Evolutionary conservation across 345 rosid genomes (phyloP).

Genomic region (Euphorbia pulcherrima): DNA sequence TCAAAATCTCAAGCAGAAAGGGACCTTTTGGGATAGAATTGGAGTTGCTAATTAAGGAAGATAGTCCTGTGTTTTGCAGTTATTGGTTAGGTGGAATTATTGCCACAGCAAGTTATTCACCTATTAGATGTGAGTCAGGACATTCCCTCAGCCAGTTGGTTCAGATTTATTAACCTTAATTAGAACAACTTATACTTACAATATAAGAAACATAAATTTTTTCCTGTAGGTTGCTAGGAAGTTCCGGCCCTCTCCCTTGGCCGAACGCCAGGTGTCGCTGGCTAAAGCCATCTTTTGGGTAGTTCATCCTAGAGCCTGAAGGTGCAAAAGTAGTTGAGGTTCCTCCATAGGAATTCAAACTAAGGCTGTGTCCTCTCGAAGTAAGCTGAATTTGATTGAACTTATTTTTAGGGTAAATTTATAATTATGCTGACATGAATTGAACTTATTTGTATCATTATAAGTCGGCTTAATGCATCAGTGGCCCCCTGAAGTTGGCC

Average conservation of each 20-base stretch:
- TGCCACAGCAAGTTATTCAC: constrained; percentile 1
- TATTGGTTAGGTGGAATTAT: not conserved
- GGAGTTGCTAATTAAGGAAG: not conserved
- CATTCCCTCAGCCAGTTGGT: constrained; percentile 2
- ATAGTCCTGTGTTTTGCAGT: not conserved
- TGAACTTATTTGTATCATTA: no score
- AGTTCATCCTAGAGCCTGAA: not conserved
- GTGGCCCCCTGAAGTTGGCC: no score
- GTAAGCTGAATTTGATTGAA: no score
- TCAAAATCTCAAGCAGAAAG: constrained; percentile 3
- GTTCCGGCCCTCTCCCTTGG: no score
- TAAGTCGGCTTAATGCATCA: no score
- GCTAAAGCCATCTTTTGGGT: not conserved
- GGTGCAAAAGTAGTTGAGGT: not conserved
- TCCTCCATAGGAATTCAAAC: not conserved
- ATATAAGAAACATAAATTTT: not conserved
- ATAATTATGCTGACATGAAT: no score
- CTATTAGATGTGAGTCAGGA: constrained; percentile 9
- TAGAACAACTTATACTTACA: not conserved
- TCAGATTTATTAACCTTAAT: not conserved
- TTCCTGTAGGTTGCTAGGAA: no score
- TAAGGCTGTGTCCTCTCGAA: no score
- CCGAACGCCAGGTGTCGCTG: no score
- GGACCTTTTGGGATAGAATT: not conserved
- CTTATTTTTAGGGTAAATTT: no score